Evolutionary conservation across 495 filamentous ascomycete species (phyloP).

Genomic region (Corynascus novoguineensis): DNA sequence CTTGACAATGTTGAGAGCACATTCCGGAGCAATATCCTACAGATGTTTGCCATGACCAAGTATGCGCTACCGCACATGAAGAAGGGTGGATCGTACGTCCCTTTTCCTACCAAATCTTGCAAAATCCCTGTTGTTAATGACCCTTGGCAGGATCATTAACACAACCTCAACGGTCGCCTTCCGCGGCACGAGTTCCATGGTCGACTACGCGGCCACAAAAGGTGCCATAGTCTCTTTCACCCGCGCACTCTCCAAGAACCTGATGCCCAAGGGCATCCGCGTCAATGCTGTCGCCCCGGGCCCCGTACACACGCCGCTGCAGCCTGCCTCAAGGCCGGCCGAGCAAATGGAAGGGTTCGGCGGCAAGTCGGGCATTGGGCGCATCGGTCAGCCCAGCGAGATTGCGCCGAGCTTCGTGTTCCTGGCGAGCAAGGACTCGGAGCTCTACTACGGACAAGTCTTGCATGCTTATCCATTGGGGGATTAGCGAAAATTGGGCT

Average conservation of each 20-base stretch:
- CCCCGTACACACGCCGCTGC: constrained; percentile 56
- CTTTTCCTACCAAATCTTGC: neutral
- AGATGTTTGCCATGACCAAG: constrained; percentile 60
- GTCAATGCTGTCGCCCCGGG: constrained; percentile 60
- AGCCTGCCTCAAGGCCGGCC: constrained; percentile 46
- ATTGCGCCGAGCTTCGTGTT: constrained; percentile 60
- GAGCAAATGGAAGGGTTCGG: constrained; percentile 53
- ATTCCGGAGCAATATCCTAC: constrained; percentile 55
- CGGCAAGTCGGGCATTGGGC: constrained; percentile 39
- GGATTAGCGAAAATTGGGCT: constrained; percentile 9
- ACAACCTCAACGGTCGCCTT: constrained; percentile 52
- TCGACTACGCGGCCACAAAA: constrained; percentile 60
- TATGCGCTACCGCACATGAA: constrained; percentile 53
- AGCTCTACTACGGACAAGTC: constrained; percentile 53
- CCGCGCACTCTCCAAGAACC: constrained; percentile 47
- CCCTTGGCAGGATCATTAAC: constrained; percentile 51
- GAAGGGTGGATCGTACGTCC: constrained; percentile 39
- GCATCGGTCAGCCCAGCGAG: constrained; percentile 57
- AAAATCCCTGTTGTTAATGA: neutral
- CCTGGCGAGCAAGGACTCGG: constrained; percentile 50
- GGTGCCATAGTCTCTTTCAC: constrained; percentile 59
- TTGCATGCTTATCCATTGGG: constrained; percentile 39
- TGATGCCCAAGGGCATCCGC: constrained; percentile 54
- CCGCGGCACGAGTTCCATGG: constrained; percentile 47
- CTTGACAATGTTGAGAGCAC: constrained; percentile 47